phyloP scores from a whole-genome alignment of 306 rosid genomes.

The Vigna trinervia region DNA sequence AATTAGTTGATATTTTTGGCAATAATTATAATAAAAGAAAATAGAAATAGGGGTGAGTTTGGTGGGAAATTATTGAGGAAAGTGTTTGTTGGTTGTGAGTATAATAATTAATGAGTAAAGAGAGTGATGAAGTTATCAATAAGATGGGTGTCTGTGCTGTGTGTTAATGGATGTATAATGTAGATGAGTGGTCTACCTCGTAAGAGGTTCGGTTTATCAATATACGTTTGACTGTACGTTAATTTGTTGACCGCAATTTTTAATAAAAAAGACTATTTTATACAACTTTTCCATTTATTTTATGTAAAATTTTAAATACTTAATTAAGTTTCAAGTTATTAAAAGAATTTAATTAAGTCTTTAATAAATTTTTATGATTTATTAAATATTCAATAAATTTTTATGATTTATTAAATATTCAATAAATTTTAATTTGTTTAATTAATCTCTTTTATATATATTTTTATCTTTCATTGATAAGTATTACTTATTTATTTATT shows the following conservation, averaged over 20 bases:
- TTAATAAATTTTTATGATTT: too few relatives aligned
- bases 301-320: too few relatives aligned
- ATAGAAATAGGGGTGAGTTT: not conserved
- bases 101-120: not conserved
- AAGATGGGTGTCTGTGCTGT: not conserved
- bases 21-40: too few relatives aligned
- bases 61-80: not conserved
- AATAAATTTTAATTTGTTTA: too few relatives aligned
- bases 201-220: not conserved
- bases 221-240: not conserved
- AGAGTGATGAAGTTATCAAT: slow-evolving; percentile 6
- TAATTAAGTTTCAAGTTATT: too few relatives aligned
- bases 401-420: too few relatives aligned
- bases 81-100: not conserved
- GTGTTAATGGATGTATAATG: not conserved
- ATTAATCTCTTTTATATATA: too few relatives aligned
- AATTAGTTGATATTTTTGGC: too few relatives aligned
- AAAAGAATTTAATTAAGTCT: too few relatives aligned
- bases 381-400: too few relatives aligned
- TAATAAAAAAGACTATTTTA: not conserved
- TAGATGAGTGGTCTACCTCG: not conserved
- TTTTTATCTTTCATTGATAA: too few relatives aligned
- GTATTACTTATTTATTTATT: too few relatives aligned
- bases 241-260: not conserved
- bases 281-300: not conserved